Evolutionary conservation across 2,329 filamentous ascomycete genomes (phyloP), one percentile per base, ranked within the genome.

Genomic region (Phialocephala subalpina): DNA sequence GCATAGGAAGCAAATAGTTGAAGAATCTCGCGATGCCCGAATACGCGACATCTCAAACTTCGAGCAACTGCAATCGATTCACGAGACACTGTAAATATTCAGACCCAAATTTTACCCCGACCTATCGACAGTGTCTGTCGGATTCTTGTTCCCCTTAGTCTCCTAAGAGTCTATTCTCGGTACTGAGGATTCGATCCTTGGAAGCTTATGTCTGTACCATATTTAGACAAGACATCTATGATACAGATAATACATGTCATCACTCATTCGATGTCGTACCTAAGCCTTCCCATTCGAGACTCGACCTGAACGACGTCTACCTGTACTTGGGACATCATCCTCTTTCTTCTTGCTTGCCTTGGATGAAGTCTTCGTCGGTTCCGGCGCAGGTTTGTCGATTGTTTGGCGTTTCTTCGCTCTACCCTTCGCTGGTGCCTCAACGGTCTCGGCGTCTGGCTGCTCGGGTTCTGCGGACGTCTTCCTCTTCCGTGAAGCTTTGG

Each of bases 401-500:
- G 56, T 14, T 27, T 58, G 45, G 9, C 29, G 45, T 60, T 63
- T 62, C 47, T 60, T 62, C 9, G 42, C 40, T 62, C 53, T 62
- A 14, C 55, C 36, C 25, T 57, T 63, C 22, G 35, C 42, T 55
- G 35, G 36, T 29, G 35, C 27, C 11, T 35, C 22, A 55, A 20
- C 5, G 22, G 27, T 14, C 18, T 53, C 45, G 8, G 38, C 14
- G 18, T 53, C 49, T 53, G 49, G 11, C 14, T 53, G 42, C 7
- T 63, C 69, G n/a, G 60, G 53, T 29, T 62, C 35, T 20, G 18
- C 16, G 1, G 42, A 20, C 36, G 12, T 27, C 49, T 65, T 64
- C 16, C 63, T 62, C 57, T 63, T 71, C 20, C 49, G 65, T n/a
- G 78, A 77, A 8, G 87, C 79, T 57, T 78, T 78, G 11, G 35